Conservation (phyloP, 202 grass and related monocot genomes). For the Cymbopogon flexuosus region DNA sequence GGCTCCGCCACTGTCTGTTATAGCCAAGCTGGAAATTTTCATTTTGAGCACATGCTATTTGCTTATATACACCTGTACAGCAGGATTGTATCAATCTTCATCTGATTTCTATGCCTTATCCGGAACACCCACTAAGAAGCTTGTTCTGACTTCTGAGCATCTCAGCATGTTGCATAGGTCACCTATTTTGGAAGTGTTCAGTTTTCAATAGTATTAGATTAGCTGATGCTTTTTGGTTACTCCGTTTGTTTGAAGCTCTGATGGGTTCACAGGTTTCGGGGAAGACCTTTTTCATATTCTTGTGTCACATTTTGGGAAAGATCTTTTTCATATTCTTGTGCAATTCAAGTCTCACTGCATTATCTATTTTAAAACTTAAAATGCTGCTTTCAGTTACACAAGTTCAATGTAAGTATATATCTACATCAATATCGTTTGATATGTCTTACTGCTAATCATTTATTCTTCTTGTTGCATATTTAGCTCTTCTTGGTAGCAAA, state of each 20-base stretch:
- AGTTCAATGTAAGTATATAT: not conserved
- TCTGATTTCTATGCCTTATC: conserved; percentile 11
- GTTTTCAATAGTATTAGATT: not conserved
- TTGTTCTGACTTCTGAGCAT: not conserved
- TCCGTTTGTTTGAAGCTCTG: no score
- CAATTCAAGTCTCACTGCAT: not conserved
- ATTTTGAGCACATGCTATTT: not conserved
- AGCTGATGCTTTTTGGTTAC: not conserved
- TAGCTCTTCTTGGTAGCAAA: not conserved
- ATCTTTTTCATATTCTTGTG: no score
- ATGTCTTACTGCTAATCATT: not conserved
- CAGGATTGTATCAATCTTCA: not conserved
- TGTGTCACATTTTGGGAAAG: no score
- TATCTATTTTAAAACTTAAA: not conserved
- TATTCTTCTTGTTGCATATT: not conserved
- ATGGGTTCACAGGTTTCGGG: no score
- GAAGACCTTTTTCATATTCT: not conserved
- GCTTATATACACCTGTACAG: not conserved
- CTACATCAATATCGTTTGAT: not conserved
- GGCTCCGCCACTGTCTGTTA: not conserved
- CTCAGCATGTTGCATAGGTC: not conserved
- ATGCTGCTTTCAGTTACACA: not conserved
- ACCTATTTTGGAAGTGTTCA: not conserved
- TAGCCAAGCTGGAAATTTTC: not conserved
- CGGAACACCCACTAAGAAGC: not conserved